Conservation (phyloP, 2,329 filamentous ascomycete genomes). For the Alternaria triticina region DNA sequence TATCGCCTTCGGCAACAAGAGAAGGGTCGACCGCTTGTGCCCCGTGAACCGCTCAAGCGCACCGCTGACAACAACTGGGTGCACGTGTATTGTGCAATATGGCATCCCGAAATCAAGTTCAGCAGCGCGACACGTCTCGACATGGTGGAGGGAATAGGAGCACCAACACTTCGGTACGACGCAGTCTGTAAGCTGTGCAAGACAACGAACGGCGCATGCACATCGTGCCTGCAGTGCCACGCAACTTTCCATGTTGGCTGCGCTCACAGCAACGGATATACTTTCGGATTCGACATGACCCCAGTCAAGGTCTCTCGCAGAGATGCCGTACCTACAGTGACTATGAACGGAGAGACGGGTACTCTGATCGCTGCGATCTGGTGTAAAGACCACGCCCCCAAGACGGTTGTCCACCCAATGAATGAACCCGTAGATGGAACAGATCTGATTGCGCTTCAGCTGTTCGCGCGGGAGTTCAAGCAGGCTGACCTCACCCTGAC, state of each 20-base stretch:
- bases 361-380: constrained; percentile 85
- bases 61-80: constrained; percentile 99
- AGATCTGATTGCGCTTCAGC: constrained; percentile 81
- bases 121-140: constrained; percentile 82
- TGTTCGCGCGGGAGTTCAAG: constrained; percentile 89
- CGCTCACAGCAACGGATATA: constrained; percentile 81
- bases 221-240: constrained; percentile 79
- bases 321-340: constrained; percentile 80
- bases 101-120: constrained; percentile 92
- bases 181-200: constrained; percentile 87
- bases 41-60: constrained; percentile 88
- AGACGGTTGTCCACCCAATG: constrained; percentile 77
- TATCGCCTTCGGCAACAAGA: constrained; percentile 85
- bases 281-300: constrained; percentile 86
- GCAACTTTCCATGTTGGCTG: constrained; percentile 83
- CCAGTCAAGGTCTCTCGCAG: constrained; percentile 88
- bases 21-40: constrained; percentile 79
- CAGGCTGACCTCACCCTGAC: constrained; percentile 90
- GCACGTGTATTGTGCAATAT: constrained; percentile 90
- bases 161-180: constrained; percentile 78
- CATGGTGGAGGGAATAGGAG: constrained; percentile 81
- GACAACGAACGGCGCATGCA: constrained; percentile 75
- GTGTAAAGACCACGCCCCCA: constrained; percentile 84
- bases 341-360: constrained; percentile 79
- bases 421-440: constrained; percentile 74